Conservation (phyloP, 169 alveolate species). For the Cyclospora cayetanensis region DNA sequence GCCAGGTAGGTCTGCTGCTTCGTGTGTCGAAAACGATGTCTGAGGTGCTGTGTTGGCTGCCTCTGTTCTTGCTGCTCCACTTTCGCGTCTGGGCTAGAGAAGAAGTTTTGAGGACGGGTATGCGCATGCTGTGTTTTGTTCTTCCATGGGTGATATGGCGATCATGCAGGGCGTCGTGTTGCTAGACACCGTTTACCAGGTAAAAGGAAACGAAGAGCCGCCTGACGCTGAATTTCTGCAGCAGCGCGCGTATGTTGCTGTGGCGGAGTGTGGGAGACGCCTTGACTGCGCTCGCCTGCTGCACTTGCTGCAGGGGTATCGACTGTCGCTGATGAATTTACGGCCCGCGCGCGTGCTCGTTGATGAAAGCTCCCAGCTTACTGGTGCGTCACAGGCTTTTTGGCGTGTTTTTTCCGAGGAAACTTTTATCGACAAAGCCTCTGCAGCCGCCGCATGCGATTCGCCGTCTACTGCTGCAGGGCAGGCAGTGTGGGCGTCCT, state of each 20-base stretch:
- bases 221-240: no score
- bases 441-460: no score
- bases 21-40: no score
- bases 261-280: no score
- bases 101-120: neutral
- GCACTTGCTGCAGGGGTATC: conserved; percentile 20
- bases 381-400: no score
- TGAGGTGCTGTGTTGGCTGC: no score
- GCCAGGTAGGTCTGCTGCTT: neutral
- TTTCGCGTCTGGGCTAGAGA: neutral
- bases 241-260: no score
- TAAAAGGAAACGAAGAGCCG: conserved; percentile 5
- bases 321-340: neutral
- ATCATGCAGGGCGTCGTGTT: conserved; percentile 24
- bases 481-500: no score
- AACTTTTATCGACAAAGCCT: no score
- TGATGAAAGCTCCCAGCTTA: conserved; percentile 56
- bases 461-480: no score
- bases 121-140: neutral
- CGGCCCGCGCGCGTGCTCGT: conserved; percentile 59
- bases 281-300: no score
- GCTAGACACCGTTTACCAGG: conserved; percentile 45
- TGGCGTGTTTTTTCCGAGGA: no score
- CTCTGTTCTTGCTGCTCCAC: neutral
- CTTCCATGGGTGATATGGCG: neutral